Conservation (phyloP, 1,284 basidiomycete genomes). For the Ceratobasidium sp. region DNA sequence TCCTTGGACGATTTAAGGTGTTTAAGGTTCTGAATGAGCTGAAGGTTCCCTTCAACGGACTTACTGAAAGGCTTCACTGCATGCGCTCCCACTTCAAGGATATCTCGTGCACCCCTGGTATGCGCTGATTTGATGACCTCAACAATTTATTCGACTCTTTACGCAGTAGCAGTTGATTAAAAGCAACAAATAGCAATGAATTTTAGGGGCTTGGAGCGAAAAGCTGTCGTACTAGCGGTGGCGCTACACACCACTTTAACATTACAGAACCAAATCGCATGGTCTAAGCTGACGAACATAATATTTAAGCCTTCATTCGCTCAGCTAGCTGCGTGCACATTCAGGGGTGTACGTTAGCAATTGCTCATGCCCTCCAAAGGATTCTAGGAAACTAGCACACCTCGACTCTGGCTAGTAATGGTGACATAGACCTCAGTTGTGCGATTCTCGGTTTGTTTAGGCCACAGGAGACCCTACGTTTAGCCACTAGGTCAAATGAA, state of each 20-base stretch:
- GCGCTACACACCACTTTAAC: not conserved
- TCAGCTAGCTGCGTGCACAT: not conserved
- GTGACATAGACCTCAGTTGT: constrained; percentile 24
- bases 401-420: not conserved
- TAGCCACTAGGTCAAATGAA: not conserved
- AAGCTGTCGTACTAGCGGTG: no score
- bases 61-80: no score
- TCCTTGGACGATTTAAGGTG: no score
- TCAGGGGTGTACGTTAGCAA: not conserved
- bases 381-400: not conserved
- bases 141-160: no score
- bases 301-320: not conserved
- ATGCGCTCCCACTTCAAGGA: no score
- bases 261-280: constrained; percentile 11
- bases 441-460: not conserved
- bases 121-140: no score
- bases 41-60: no score
- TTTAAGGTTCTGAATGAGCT: no score
- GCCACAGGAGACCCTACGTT: not conserved
- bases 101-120: no score
- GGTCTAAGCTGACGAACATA: not conserved
- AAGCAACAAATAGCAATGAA: no score
- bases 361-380: not conserved
- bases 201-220: no score
- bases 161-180: no score